Percentiles rank a stretch among this genome's conserved stretches.
Conservation (phyloP, 1,139 yeast genomes). For the Kurtzmaniella quercitrusa region DNA sequence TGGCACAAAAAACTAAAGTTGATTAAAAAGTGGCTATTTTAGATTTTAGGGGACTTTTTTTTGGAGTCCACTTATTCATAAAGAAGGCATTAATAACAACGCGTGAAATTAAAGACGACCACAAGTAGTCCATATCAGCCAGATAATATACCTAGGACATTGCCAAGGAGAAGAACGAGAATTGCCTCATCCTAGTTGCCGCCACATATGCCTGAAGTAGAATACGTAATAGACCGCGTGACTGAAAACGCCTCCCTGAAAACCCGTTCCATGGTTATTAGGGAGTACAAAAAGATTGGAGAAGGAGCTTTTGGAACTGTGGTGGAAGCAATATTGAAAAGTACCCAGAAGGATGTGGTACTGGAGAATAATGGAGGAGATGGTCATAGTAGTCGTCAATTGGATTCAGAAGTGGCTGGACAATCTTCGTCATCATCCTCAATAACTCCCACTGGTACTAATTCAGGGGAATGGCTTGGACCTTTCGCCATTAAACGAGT, state of each 20-base stretch:
- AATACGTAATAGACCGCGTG: constrained; percentile 48
- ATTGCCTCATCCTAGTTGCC: neutral
- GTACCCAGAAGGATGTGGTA: constrained; percentile 19
- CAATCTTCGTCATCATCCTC: neutral
- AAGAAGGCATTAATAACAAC: constrained; percentile 1
- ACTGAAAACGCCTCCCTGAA: constrained; percentile 53
- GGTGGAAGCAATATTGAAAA: constrained; percentile 58
- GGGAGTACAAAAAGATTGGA: constrained; percentile 70
- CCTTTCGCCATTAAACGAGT: constrained; percentile 81
- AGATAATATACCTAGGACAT: neutral
- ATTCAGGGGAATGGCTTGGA: constrained; percentile 49
- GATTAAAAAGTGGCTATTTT: neutral
- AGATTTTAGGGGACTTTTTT: neutral
- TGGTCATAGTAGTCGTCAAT: neutral
- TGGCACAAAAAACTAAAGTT: neutral
- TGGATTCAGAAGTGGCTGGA: too few relatives aligned
- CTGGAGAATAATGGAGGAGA: constrained; percentile 6
- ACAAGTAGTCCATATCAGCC: neutral
- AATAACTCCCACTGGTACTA: neutral
- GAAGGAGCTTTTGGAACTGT: constrained; percentile 87
- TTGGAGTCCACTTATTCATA: neutral
- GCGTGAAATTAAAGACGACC: neutral
- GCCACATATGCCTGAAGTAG: constrained; percentile 13
- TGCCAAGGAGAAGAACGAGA: constrained; percentile 5
- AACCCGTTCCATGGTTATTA: constrained; percentile 59